phyloP scores from a whole-genome alignment of 1,284 basidiomycete genomes.

The Quambalaria eucalypti region DNA sequence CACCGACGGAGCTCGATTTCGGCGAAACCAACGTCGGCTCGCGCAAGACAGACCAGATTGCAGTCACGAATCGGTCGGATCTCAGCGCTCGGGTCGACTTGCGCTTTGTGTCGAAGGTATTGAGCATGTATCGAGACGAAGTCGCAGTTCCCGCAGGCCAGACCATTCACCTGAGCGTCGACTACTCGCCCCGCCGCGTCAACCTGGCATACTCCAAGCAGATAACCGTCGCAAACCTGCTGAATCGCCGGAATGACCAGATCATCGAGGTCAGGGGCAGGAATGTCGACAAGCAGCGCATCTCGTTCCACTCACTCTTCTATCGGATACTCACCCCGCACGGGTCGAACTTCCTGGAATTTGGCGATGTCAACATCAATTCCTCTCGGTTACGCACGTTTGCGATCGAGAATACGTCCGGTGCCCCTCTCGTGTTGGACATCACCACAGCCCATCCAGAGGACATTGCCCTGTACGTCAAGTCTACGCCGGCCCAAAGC shows the following conservation, averaged over 20 bases:
- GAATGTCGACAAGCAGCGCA: constrained; percentile 52
- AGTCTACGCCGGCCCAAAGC: constrained; percentile 1
- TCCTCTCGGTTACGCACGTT: constrained; percentile 50
- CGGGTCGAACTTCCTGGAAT: constrained; percentile 52
- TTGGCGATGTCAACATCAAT: constrained; percentile 52
- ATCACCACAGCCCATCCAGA: constrained; percentile 52
- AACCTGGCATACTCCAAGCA: constrained; percentile 53
- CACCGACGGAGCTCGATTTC: constrained; percentile 50
- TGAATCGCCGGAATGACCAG: constrained; percentile 48
- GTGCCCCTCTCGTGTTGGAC: constrained; percentile 48
- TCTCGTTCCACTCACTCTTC: constrained; percentile 52
- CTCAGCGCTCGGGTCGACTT: constrained; percentile 51
- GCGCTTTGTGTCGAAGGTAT: constrained; percentile 52
- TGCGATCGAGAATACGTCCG: constrained; percentile 50
- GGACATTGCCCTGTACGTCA: constrained; percentile 51
- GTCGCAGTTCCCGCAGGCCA: constrained; percentile 51
- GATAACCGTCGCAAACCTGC: constrained; percentile 49
- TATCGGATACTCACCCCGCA: constrained; percentile 53
- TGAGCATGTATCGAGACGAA: constrained; percentile 51
- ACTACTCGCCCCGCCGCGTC: constrained; percentile 52
- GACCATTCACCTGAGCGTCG: constrained; percentile 50
- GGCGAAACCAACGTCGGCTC: constrained; percentile 52
- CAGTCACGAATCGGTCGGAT: constrained; percentile 50
- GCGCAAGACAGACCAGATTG: constrained; percentile 48
- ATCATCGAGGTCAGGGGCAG: constrained; percentile 50